A percentile compares a stretch with the other conserved stretches of the same genome.
These are phyloP conservation scores for Zizania latifolia DNA, from an alignment of 176 grass and related monocot genomes.

Conservation along the genomic window DNA sequence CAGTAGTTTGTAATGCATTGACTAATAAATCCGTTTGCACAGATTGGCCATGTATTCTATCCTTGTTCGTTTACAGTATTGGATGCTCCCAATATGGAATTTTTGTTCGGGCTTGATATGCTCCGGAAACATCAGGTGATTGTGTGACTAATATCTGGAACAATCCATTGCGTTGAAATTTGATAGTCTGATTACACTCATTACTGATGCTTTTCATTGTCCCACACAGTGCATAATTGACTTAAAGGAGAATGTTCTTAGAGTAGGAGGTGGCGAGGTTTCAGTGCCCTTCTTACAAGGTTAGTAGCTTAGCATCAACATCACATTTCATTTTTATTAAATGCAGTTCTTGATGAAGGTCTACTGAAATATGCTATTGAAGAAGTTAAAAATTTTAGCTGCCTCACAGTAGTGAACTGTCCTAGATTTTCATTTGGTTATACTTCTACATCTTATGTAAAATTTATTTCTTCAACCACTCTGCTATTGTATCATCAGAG, in stretches of 20 bases:
- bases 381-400: not conserved
- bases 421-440: slow-evolving; percentile 18
- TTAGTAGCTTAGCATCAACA: slow-evolving; percentile 5
- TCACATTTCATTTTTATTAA: slow-evolving; percentile 2
- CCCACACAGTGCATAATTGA: slow-evolving; percentile 89
- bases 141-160: slow-evolving; percentile 20
- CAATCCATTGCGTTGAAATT: slow-evolving; percentile 7
- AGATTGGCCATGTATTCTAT: slow-evolving; percentile 89
- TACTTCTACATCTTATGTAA: slow-evolving; percentile 12
- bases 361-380: slow-evolving; percentile 3
- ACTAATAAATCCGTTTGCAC: slow-evolving; percentile 17
- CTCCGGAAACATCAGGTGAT: slow-evolving; percentile 96
- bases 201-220: slow-evolving; percentile 17
- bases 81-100: slow-evolving; percentile 98
- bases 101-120: slow-evolving; percentile 99
- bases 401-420: not conserved
- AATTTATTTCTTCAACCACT: slow-evolving; percentile 2
- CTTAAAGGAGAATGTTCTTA: slow-evolving; percentile 97
- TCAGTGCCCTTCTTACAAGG: slow-evolving; percentile 96
- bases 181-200: not conserved
- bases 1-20: not conserved
- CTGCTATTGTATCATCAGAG: slow-evolving; percentile 52
- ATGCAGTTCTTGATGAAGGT: not conserved
- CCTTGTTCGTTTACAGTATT: slow-evolving; percentile 96
- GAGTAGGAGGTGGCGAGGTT: slow-evolving; percentile 97